A percentile compares a stretch with the other conserved stretches of the same genome.
Evolutionary conservation across 148 eudicot genomes (phyloP).

Genomic region (Rhododendron ovatum): DNA sequence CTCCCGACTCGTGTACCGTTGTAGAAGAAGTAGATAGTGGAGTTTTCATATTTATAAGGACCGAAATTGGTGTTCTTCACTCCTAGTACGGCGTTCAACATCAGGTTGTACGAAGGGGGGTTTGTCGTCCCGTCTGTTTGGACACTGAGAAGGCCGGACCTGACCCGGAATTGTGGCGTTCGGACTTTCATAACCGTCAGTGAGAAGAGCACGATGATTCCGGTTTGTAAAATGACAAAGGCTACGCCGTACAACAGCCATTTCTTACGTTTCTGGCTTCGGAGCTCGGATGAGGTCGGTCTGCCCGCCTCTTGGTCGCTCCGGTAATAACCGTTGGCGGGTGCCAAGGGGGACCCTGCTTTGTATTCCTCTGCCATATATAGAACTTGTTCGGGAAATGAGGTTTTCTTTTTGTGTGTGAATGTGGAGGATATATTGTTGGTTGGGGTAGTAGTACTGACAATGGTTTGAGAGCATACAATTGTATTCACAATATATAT

Average conservation of each 20-base stretch:
- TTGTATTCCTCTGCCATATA: background rate
- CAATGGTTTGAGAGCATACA: background rate
- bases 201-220: background rate
- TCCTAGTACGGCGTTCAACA: constrained; percentile 1
- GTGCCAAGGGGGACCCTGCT: background rate
- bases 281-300: background rate
- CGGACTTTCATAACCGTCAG: constrained; percentile 13
- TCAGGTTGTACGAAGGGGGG: background rate
- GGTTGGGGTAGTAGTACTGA: background rate
- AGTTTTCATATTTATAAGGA: background rate
- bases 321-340: background rate
- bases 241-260: background rate
- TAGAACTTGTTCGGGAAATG: background rate
- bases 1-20: background rate
- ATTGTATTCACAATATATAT: background rate
- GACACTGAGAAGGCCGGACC: background rate
- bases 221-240: constrained; percentile 7
- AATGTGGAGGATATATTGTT: background rate
- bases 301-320: background rate
- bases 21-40: constrained; percentile 7
- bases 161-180: constrained; percentile 10
- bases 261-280: constrained; percentile 17
- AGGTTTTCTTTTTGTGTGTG: background rate
- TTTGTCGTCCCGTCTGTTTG: background rate
- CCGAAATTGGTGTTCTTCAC: constrained; percentile 17